phyloP scores from a whole-genome alignment of 768 basidiomycete species.

The Mycena leptocephala region DNA sequence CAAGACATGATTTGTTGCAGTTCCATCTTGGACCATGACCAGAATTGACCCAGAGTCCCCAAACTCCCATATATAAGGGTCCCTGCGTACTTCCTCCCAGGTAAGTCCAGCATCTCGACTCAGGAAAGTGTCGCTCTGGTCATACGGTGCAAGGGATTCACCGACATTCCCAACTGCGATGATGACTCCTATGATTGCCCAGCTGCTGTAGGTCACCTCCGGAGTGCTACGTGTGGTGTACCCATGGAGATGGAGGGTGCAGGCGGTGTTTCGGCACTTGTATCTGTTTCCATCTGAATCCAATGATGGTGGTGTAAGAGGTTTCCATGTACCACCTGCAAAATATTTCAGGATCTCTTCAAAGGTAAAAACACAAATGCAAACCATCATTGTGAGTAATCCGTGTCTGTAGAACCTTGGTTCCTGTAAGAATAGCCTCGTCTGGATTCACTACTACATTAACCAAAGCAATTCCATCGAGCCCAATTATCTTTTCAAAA shows the following conservation, averaged over 20 bases:
- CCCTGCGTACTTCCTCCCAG: slow-evolving; percentile 98
- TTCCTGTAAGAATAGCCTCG: slow-evolving; percentile 78
- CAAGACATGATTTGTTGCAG: slow-evolving; percentile 88
- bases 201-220: slow-evolving; percentile 92
- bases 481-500: slow-evolving; percentile 96
- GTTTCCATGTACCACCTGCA: slow-evolving; percentile 89
- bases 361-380: slow-evolving; percentile 35
- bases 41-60: slow-evolving; percentile 97
- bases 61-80: slow-evolving; percentile 97
- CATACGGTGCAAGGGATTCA: slow-evolving; percentile 82
- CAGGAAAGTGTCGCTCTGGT: slow-evolving; percentile 93
- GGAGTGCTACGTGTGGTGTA: slow-evolving; percentile 94
- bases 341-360: slow-evolving; percentile 1
- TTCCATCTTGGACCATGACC: slow-evolving; percentile 95
- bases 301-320: slow-evolving; percentile 76
- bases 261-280: slow-evolving; percentile 78
- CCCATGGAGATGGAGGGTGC: slow-evolving; percentile 92
- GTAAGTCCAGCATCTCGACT: slow-evolving; percentile 96
- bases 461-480: slow-evolving; percentile 95
- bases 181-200: slow-evolving; percentile 93
- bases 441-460: slow-evolving; percentile 90
- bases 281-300: slow-evolving; percentile 87
- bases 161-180: slow-evolving; percentile 98
- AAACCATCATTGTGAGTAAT: slow-evolving; percentile 98
- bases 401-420: slow-evolving; percentile 84